Percentiles rank a stretch among this genome's conserved stretches.
Conservation (phyloP, 1,284 basidiomycete species). For the Cutaneotrichosporon dermatis region DNA sequence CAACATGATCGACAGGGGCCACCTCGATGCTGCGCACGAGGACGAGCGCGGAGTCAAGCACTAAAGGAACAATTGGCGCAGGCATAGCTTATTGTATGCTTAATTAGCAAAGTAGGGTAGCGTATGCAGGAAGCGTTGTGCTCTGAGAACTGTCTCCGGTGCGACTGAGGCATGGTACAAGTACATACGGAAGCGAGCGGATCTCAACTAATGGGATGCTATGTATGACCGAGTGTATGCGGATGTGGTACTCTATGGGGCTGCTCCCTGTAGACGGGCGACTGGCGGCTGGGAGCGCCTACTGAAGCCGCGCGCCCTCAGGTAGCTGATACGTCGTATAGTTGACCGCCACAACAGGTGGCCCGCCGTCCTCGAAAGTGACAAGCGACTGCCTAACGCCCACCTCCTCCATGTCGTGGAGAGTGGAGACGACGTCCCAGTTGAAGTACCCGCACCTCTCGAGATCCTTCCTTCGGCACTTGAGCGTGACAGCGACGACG, state of each 20-base stretch:
- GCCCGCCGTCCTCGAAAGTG: background rate
- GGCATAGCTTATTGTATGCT: background rate
- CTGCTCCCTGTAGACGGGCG: background rate
- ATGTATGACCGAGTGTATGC: background rate
- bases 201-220: no score
- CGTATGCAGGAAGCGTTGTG: no score
- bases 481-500: background rate
- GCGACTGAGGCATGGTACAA: no score
- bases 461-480: background rate
- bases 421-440: background rate
- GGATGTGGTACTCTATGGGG: background rate
- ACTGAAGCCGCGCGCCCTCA: background rate
- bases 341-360: background rate
- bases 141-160: no score
- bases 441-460: background rate
- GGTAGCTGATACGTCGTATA: background rate
- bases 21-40: background rate
- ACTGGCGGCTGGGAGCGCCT: background rate
- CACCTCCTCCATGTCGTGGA: background rate
- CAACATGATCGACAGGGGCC: constrained; percentile 1
- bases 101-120: no score
- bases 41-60: background rate
- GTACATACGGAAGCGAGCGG: no score
- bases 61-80: background rate
- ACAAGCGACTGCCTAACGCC: background rate